Conservation (phyloP, 139 green algal genomes). For the Asterochloris erici region DNA sequence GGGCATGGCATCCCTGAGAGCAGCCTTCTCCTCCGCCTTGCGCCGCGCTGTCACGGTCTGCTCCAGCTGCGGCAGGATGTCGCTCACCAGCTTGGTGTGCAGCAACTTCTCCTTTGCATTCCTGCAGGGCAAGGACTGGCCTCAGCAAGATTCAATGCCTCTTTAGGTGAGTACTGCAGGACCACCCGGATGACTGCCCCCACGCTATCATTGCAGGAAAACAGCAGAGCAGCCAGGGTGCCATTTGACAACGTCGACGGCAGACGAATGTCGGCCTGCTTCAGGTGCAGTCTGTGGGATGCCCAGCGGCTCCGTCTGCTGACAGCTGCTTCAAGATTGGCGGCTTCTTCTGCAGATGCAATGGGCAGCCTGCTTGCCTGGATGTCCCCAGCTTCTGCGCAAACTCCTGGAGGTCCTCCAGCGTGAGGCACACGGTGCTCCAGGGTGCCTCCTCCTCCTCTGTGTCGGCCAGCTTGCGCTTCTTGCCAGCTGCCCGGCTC, state of each 20-base stretch:
- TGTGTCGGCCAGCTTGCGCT: not conserved
- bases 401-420: no score
- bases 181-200: not conserved
- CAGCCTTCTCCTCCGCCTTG: conserved; percentile 30
- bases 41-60: conserved; percentile 27
- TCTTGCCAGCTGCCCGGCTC: not conserved
- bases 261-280: no score
- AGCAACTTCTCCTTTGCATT: conserved; percentile 32
- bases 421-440: no score
- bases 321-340: not conserved
- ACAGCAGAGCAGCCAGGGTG: not conserved
- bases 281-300: no score
- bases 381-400: no score
- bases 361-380: no score
- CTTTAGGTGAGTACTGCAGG: not conserved
- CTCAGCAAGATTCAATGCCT: not conserved
- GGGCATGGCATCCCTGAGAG: conserved; percentile 28
- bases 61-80: conserved; percentile 40
- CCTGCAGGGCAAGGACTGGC: not conserved
- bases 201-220: not conserved
- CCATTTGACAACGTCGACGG: no score
- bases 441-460: no score
- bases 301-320: conserved; percentile 8
- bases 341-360: not conserved
- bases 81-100: conserved; percentile 16